phyloP scores from a whole-genome alignment of 768 basidiomycete genomes.

The Tricholoma furcatifolium region DNA sequence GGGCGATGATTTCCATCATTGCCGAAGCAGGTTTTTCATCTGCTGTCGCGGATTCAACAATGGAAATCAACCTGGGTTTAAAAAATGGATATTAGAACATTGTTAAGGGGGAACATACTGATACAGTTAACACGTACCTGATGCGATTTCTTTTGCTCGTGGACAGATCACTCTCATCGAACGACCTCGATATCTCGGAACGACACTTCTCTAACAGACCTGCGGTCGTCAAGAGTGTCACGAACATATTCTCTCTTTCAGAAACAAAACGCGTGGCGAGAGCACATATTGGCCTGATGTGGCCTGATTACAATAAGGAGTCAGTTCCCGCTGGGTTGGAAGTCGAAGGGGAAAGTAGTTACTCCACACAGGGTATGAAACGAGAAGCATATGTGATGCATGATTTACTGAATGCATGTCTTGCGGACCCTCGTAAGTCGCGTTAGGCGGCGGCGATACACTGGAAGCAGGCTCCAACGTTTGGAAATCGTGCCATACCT shows the following conservation, averaged over 20 bases:
- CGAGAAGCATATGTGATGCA: not conserved
- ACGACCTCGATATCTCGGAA: conserved; percentile 10
- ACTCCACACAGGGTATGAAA: conserved; percentile 10
- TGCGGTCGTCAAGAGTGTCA: conserved; percentile 10
- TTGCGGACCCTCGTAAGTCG: too few species aligned
- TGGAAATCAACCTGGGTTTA: not conserved
- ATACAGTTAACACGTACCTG: too few species aligned
- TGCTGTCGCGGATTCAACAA: not conserved
- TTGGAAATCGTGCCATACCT: too few species aligned
- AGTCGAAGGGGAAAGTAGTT: not conserved
- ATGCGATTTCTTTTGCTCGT: too few species aligned
- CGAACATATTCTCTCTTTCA: conserved; percentile 5
- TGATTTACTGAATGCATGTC: not conserved
- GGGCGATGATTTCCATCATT: conserved; percentile 6
- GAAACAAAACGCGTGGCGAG: conserved; percentile 11
- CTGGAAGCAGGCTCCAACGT: too few species aligned
- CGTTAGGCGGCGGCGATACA: too few species aligned
- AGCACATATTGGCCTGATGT: conserved; percentile 12
- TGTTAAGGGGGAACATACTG: too few species aligned
- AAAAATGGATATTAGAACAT: too few species aligned
- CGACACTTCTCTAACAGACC: conserved; percentile 1
- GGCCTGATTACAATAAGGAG: conserved; percentile 5
- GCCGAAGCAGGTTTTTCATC: not conserved
- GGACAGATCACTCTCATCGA: not conserved
- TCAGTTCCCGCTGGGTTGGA: not conserved